Base-by-base conservation (phyloP, 441 rosid genomes). In the Sinapis alba region DNA sequence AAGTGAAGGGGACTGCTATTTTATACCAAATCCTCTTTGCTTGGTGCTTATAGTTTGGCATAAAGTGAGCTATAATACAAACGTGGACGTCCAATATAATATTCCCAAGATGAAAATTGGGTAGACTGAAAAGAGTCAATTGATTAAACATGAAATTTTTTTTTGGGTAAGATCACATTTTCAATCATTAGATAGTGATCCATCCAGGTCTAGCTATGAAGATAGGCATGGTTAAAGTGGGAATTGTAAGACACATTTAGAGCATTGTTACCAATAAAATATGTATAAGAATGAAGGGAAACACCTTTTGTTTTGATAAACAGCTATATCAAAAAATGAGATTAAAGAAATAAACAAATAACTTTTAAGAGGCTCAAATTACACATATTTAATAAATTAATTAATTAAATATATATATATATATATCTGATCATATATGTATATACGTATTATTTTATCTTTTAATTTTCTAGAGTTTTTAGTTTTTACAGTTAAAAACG, bases 121-220 rank as follows among this genome's bases (percentile, higher is more conserved):
- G 79, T 27, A 62, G 64, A 75, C 50, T 36, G 41, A 24, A 28
- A 51, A 60, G 30, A 62, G 58, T 62, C 57, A 36, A 27, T 4
- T 59, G 30, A 75, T 12, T 45, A 50, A 18, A 51, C 68, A 68
- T 15, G 20, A 47, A 76, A 2, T 36, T n/a, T n/a, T n/a, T n/a
- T n/a, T n/a, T n/a, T 69, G 36, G 65, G 38, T 54, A 69, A 15
- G 47, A 54, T 27, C 50, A 54, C 64, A 2, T 2, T 38, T 62
- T 69, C 70, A 76, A 69, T 62, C 65, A 75, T 38, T 54, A 20
- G 34, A 75, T 53, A 69, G 47, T 68, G 64, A 60, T 68, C 30
- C 4, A 51, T 61, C 30, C 16, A 26, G 20, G 19, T 6, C 34
- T 51, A 36, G 19, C 26, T 68, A 24, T 24, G 63, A 53, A 61